Conservation (phyloP, 306 rosid species). For the Inga oerstediana region DNA sequence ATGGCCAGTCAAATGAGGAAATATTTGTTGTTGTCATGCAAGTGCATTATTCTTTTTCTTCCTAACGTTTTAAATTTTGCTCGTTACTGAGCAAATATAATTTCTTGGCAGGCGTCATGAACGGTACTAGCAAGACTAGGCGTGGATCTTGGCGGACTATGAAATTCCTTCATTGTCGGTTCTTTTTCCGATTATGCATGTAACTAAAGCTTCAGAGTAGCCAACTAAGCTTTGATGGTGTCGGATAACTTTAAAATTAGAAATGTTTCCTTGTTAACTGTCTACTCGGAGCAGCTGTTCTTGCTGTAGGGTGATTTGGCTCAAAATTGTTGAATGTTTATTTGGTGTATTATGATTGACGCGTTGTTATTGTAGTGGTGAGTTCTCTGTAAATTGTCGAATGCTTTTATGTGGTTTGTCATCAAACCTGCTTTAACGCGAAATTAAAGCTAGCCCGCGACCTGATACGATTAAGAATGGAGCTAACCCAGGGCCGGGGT, state of each 20-base stretch:
- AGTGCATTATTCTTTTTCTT: too few relatives aligned
- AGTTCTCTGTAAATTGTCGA: not conserved
- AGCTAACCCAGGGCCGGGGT: not conserved
- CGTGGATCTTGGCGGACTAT: conserved; percentile 34
- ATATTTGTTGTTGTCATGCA: not conserved
- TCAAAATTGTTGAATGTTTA: not conserved
- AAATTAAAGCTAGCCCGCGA: not conserved
- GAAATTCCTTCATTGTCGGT: conserved; percentile 42
- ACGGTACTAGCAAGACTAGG: conserved; percentile 56
- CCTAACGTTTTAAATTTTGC: not conserved
- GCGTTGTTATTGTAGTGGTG: not conserved
- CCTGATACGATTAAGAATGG: not conserved
- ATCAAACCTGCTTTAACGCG: not conserved
- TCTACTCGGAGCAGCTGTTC: conserved; percentile 28
- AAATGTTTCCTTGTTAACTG: conserved; percentile 27
- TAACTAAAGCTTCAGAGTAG: conserved; percentile 57
- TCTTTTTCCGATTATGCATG: conserved; percentile 45
- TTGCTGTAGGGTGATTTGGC: not conserved
- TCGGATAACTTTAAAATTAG: conserved; percentile 10
- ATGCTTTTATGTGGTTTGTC: not conserved
- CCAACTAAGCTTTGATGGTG: conserved; percentile 52
- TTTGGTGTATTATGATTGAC: not conserved
- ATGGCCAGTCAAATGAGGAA: not conserved
- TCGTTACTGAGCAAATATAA: not conserved
- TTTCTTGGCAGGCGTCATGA: conserved; percentile 73